A percentile compares a stretch with the other conserved stretches of the same genome.
These are phyloP conservation scores for Aspergillus conjunctus DNA, from an alignment of 495 filamentous ascomycete genomes.

Conservation along the genomic window DNA sequence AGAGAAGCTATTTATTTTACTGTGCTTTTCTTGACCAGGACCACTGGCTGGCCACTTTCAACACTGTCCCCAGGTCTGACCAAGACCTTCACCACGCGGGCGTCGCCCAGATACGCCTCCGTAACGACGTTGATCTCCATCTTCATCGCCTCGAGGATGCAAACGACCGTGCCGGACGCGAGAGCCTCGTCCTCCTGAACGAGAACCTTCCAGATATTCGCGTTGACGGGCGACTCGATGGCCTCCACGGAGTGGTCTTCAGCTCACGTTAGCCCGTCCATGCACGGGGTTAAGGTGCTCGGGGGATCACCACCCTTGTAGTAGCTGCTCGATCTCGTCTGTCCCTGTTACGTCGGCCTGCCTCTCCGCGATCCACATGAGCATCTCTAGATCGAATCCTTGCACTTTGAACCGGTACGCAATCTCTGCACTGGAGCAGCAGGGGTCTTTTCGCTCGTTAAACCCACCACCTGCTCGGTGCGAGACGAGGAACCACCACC, in stretches of 20 bases:
- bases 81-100: constrained; percentile 1
- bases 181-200: constrained; percentile 6
- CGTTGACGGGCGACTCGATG: constrained; percentile 9
- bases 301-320: neutral
- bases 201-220: constrained; percentile 14
- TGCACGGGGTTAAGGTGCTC: too few species aligned
- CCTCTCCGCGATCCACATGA: constrained; percentile 7
- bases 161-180: neutral
- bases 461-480: too few species aligned
- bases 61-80: constrained; percentile 2
- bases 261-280: too few species aligned
- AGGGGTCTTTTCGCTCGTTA: too few species aligned
- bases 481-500: too few species aligned
- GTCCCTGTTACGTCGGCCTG: neutral
- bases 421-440: too few species aligned
- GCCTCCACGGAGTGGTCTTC: neutral
- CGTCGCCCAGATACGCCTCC: neutral
- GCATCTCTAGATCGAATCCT: too few species aligned
- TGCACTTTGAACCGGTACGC: too few species aligned
- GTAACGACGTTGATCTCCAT: constrained; percentile 13
- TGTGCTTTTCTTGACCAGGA: constrained; percentile 26
- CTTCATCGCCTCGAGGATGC: constrained; percentile 16
- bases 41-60: constrained; percentile 1
- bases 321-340: neutral
- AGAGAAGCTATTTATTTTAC: too few species aligned